These are phyloP conservation scores for Plasmodium vinckei DNA, from an alignment of 169 alveolate species.

Conservation along the genomic window DNA sequence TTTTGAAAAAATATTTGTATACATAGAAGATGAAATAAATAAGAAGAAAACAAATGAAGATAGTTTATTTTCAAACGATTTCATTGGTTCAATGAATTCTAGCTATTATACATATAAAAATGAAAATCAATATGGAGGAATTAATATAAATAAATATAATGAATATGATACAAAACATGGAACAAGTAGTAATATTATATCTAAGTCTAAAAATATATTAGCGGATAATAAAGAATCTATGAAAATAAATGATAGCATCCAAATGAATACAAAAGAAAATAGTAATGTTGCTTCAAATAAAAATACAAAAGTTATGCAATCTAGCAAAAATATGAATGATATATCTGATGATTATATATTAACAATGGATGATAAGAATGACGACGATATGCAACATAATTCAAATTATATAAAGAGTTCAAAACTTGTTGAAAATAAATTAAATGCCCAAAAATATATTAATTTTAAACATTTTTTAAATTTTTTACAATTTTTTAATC, in stretches of 20 bases:
- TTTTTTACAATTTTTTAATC: slow-evolving; percentile 52
- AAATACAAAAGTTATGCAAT: slow-evolving; percentile 18
- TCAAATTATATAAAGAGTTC: slow-evolving; percentile 61
- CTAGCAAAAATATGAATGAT: slow-evolving; percentile 22
- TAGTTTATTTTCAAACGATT: slow-evolving; percentile 22
- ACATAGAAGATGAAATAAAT: slow-evolving; percentile 34
- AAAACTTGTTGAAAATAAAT: slow-evolving; percentile 47
- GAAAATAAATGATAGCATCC: slow-evolving; percentile 45
- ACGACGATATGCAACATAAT: slow-evolving; percentile 44
- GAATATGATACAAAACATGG: slow-evolving; percentile 14
- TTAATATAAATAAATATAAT: not conserved
- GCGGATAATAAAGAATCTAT: slow-evolving; percentile 31
- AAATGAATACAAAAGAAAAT: slow-evolving; percentile 65
- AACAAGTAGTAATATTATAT: not conserved
- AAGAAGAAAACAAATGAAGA: slow-evolving; percentile 20
- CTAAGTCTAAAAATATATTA: slow-evolving; percentile 35
- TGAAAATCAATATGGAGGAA: slow-evolving; percentile 11
- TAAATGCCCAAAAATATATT: slow-evolving; percentile 56
- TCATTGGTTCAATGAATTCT: slow-evolving; percentile 18
- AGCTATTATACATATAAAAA: slow-evolving; percentile 17
- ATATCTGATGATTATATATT: slow-evolving; percentile 7
- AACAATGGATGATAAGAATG: slow-evolving; percentile 13
- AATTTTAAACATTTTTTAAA: slow-evolving; percentile 69
- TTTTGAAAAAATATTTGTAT: slow-evolving; percentile 23
- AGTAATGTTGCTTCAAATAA: slow-evolving; percentile 19